Base-by-base conservation (phyloP, 148 eudicot genomes). In the Chenopodium suecicum region DNA sequence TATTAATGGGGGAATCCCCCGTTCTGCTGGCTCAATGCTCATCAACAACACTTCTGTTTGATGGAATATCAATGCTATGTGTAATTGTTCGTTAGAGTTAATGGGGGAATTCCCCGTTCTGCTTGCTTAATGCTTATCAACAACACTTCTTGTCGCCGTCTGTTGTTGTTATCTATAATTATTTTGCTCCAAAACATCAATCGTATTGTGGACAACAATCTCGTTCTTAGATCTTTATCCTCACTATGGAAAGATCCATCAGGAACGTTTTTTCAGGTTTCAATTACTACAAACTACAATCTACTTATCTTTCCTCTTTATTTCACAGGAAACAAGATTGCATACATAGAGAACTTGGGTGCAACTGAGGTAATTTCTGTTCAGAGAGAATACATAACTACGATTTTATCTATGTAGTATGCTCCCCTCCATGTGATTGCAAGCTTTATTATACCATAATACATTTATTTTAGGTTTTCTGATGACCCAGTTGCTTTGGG, bases 341-440 rank as follows among this genome's bases (percentile, higher is more conserved):
- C 98, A 67, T 98, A 92, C 19, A 88, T 95, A 56, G 98, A 95
- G 84, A 95, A 95, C 79, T 74, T 95, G 82, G 98, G 98, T 75
- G 97, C 93, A 23, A 93, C 97, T 34, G 98, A 93, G 96, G 96
- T 95, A 48, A 85, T 22, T 29, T 62, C 9, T 66, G 1, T 16
- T 34, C 14, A 70, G 13, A 70, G 20, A 37, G n/a, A 41, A 37
- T 41, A 23, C 10, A 2, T 70, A 70, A 7, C 19, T 32, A 34
- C 37, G 73, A 14, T 32, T 70, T 17, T 70, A 12, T 32, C 17
- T 32, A 23, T 65, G 73, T 4, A 31, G 22, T 32, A 34, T 31
- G 22, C 4, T 4, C 23, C 29, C 29, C 68, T 64, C 23, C 11
- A 22, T 23, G 7, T 23, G 9, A 2, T n/a, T 64, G 68, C 68